Conservation (phyloP, 2,329 filamentous ascomycete genomes). For the Emmonsiellopsis sp. region DNA sequence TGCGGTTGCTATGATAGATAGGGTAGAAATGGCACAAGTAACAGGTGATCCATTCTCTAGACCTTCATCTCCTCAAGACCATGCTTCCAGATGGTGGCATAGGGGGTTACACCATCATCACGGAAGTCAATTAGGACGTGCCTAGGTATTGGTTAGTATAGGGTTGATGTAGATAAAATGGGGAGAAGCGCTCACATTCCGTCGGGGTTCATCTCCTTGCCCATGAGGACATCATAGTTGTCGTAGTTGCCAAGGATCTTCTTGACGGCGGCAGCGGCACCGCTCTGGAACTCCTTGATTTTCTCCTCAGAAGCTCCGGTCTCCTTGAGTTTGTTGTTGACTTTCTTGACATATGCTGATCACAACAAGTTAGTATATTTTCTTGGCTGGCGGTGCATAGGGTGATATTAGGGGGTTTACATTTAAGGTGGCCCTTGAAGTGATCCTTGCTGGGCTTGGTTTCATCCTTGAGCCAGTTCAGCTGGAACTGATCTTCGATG, state of each 20-base stretch:
- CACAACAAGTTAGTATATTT: not conserved
- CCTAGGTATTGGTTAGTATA: slow-evolving; percentile 36
- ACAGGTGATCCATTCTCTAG: slow-evolving; percentile 38
- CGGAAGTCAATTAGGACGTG: slow-evolving; percentile 94
- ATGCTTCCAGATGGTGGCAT: slow-evolving; percentile 88
- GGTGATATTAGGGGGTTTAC: slow-evolving; percentile 35
- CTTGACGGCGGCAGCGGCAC: slow-evolving; percentile 67
- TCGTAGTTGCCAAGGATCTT: slow-evolving; percentile 83
- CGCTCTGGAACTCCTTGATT: slow-evolving; percentile 70
- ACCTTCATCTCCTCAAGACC: slow-evolving; percentile 86
- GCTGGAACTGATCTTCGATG: slow-evolving; percentile 84
- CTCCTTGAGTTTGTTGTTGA: slow-evolving; percentile 62
- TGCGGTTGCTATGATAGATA: not conserved
- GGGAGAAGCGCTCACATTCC: slow-evolving; percentile 64
- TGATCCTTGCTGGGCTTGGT: slow-evolving; percentile 62
- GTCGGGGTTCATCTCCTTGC: slow-evolving; percentile 85
- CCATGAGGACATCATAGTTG: slow-evolving; percentile 90
- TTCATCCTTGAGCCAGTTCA: slow-evolving; percentile 47
- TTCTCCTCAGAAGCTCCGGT: slow-evolving; percentile 53
- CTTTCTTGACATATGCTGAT: slow-evolving; percentile 79
- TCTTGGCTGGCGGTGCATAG: not conserved
- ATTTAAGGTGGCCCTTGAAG: slow-evolving; percentile 76
- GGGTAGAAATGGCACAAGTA: not conserved
- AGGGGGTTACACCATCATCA: slow-evolving; percentile 88
- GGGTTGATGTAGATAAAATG: not conserved